phyloP scores from a whole-genome alignment of 2,329 filamentous ascomycete species.

The Spiromastix sp. region DNA sequence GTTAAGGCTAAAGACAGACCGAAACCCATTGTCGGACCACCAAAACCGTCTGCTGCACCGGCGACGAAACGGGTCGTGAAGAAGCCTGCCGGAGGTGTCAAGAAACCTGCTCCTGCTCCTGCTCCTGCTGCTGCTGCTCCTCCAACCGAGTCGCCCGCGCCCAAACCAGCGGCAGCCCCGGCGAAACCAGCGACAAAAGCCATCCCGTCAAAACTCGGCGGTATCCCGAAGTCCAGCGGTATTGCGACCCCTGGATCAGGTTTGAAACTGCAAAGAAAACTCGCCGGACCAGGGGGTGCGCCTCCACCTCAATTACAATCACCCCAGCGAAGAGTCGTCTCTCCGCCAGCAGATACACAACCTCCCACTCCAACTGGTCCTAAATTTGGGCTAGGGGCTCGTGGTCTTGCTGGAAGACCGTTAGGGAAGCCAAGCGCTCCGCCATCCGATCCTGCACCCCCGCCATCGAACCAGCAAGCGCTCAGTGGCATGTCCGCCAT shows the following conservation, averaged over 20 bases:
- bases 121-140: slow-evolving; percentile 38
- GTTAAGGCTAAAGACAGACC: slow-evolving; percentile 89
- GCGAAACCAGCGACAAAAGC: slow-evolving; percentile 32
- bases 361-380: slow-evolving; percentile 36
- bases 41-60: slow-evolving; percentile 47
- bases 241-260: slow-evolving; percentile 32
- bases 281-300: slow-evolving; percentile 30
- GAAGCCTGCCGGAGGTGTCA: slow-evolving; percentile 41
- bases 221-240: slow-evolving; percentile 30
- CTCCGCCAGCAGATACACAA: slow-evolving; percentile 35
- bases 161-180: slow-evolving; percentile 38
- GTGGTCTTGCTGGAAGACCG: slow-evolving; percentile 75
- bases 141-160: slow-evolving; percentile 39
- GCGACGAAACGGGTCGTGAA: slow-evolving; percentile 34
- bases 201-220: slow-evolving; percentile 37
- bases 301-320: slow-evolving; percentile 21
- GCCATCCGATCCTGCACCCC: slow-evolving; percentile 35
- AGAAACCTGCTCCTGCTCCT: slow-evolving; percentile 40
- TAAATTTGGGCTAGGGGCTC: slow-evolving; percentile 57
- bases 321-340: slow-evolving; percentile 33
- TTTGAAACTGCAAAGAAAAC: slow-evolving; percentile 34
- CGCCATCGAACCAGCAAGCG: slow-evolving; percentile 39
- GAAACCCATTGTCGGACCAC: slow-evolving; percentile 57
- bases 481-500: slow-evolving; percentile 59
- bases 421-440: slow-evolving; percentile 57